Evolutionary conservation across 2,329 filamentous ascomycete genomes (phyloP).

Genomic region (Xenoacremonium recifei): DNA sequence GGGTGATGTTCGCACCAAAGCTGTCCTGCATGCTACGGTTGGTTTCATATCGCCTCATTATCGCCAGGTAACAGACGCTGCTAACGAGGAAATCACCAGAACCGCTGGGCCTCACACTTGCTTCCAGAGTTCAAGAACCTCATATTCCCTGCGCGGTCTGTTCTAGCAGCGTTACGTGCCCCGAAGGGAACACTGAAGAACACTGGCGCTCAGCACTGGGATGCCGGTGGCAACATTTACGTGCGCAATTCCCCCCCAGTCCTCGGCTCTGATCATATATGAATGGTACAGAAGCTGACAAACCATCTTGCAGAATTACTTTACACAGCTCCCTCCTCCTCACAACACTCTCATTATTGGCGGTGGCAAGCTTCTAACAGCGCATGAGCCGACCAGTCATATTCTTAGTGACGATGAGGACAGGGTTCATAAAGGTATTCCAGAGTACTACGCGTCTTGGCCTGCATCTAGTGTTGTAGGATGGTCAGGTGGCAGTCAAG

Average conservation of each 20-base stretch:
- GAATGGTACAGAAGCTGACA: too few species aligned
- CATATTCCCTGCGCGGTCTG: conserved; percentile 6
- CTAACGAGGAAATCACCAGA: too few species aligned
- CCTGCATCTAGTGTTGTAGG: conserved; percentile 2
- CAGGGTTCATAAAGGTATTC: conserved; percentile 4
- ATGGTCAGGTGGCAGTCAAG: conserved; percentile 3
- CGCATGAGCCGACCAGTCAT: conserved; percentile 4
- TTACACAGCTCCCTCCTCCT: conserved; percentile 7
- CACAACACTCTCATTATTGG: conserved; percentile 10
- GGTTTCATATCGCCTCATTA: too few species aligned
- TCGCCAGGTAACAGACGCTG: too few species aligned
- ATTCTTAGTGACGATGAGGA: conserved; percentile 9
- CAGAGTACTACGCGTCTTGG: conserved; percentile 8
- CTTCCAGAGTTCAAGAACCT: conserved; percentile 8
- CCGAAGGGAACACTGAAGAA: conserved; percentile 9
- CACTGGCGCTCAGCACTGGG: conserved; percentile 11
- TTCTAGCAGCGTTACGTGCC: conserved; percentile 4
- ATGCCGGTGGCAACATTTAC: conserved; percentile 7
- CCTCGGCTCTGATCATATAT: too few species aligned
- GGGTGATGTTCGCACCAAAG: conserved; percentile 4
- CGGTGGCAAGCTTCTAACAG: conserved; percentile 6
- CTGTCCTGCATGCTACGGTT: conserved; percentile 6
- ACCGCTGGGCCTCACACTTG: conserved; percentile 10
- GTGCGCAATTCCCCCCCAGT: too few species aligned
- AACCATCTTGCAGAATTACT: conserved; percentile 10